Percentiles rank a stretch among this genome's conserved stretches.
These are phyloP conservation scores for Exophiala calicioides DNA, from an alignment of 2,329 filamentous ascomycete genomes.

Conservation along the genomic window DNA sequence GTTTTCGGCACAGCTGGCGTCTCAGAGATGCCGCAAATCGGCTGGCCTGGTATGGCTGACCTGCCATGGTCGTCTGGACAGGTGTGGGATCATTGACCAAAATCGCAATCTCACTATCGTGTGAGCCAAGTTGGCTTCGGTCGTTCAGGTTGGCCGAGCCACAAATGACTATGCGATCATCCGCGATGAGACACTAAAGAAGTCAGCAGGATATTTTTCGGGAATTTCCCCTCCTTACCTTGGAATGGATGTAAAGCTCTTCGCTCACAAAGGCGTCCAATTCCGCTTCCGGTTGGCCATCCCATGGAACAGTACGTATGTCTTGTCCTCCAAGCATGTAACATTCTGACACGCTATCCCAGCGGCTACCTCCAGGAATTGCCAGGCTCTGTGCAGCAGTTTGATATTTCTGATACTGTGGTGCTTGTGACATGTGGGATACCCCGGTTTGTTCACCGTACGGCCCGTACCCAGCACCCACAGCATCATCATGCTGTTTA, in stretches of 20 bases:
- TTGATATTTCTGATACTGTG: conserved; percentile 69
- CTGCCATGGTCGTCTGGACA: conserved; percentile 74
- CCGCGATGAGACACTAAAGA: conserved; percentile 67
- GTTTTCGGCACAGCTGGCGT: conserved; percentile 84
- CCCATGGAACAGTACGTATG: conserved; percentile 65
- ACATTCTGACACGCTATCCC: conserved; percentile 75
- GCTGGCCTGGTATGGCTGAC: conserved; percentile 73
- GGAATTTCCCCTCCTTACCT: conserved; percentile 40
- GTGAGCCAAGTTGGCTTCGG: conserved; percentile 79
- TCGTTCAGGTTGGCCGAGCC: conserved; percentile 92
- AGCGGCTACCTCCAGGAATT: conserved; percentile 55
- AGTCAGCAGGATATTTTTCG: background rate
- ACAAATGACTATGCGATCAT: conserved; percentile 82
- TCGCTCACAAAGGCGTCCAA: conserved; percentile 65
- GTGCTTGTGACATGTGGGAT: conserved; percentile 17
- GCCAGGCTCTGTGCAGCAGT: conserved; percentile 60
- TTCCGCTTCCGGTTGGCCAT: conserved; percentile 55
- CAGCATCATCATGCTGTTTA: conserved; percentile 47
- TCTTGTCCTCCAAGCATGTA: conserved; percentile 79
- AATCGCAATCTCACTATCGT: conserved; percentile 88
- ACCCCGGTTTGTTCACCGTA: conserved; percentile 36
- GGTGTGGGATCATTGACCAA: conserved; percentile 81
- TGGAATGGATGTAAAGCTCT: conserved; percentile 62
- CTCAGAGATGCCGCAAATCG: conserved; percentile 79
- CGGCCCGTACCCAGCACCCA: conserved; percentile 50